Conservation (phyloP, 2,329 filamentous ascomycete species). For the Pleurostoma richardsiae region DNA sequence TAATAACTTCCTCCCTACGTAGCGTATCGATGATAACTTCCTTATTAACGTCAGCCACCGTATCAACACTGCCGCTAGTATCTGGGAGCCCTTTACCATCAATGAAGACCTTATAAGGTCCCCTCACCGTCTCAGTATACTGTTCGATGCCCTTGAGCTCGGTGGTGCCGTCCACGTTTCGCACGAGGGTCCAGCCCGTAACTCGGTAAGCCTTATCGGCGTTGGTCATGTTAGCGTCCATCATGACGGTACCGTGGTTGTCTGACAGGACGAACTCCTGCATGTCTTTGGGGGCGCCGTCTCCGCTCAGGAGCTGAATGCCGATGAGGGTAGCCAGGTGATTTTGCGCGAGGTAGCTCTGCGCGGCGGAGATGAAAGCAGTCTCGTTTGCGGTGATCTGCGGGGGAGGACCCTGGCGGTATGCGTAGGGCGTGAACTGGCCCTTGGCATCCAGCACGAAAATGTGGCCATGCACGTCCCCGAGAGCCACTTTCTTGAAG, state of each 20-base stretch:
- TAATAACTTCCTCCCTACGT: neutral
- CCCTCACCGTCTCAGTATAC: neutral
- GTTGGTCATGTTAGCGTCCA: neutral
- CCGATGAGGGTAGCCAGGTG: neutral
- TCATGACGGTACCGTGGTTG: neutral
- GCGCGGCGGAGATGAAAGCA: neutral
- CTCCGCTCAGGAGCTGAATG: neutral
- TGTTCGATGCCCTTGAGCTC: neutral
- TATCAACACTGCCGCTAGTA: neutral
- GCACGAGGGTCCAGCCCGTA: neutral
- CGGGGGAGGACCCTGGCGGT: neutral
- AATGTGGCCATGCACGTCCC: neutral
- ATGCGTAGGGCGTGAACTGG: neutral
- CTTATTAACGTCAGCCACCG: neutral
- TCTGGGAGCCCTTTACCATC: neutral
- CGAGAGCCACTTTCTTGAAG: neutral
- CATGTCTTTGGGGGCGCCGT: neutral
- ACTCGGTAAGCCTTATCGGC: neutral
- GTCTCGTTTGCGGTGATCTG: neutral
- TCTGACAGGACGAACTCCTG: slow-evolving; percentile 1
- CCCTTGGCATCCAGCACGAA: neutral
- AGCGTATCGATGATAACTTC: neutral
- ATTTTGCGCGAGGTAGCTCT: neutral
- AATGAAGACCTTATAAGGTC: neutral
- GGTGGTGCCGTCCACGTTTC: neutral